Evolutionary conservation across 345 rosid species (phyloP).

Genomic region (Hevea brasiliensis): DNA sequence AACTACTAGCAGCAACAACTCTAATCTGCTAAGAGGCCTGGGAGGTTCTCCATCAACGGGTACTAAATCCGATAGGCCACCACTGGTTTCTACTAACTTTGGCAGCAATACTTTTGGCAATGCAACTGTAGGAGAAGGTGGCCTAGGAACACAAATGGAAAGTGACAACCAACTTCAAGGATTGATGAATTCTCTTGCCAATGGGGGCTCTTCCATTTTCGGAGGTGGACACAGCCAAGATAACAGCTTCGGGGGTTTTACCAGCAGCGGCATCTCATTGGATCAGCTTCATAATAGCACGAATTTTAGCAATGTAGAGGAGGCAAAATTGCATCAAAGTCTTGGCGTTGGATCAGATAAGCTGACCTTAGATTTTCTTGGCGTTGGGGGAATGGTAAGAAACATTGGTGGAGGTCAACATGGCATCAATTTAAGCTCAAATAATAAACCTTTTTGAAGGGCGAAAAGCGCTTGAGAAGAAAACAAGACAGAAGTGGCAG

Average conservation of each 20-base stretch:
- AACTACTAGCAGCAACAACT: slow-evolving; percentile 10
- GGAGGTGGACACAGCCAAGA: slow-evolving; percentile 17
- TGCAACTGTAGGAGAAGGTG: background rate
- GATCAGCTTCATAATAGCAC: slow-evolving; percentile 5
- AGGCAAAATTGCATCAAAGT: slow-evolving; percentile 18
- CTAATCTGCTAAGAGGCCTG: slow-evolving; percentile 19
- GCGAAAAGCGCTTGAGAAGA: background rate
- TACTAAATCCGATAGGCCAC: slow-evolving; percentile 12
- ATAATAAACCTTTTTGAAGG: slow-evolving; percentile 27
- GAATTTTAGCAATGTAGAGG: slow-evolving; percentile 7
- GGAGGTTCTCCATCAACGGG: slow-evolving; percentile 11
- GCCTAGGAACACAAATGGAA: slow-evolving; percentile 14
- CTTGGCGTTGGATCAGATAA: slow-evolving; percentile 15
- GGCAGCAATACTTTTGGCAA: slow-evolving; percentile 11
- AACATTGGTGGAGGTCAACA: slow-evolving; percentile 34
- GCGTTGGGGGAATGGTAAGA: slow-evolving; percentile 30
- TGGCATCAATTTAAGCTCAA: slow-evolving; percentile 24
- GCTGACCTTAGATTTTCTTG: slow-evolving; percentile 26
- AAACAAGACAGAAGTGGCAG: background rate
- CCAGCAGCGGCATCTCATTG: slow-evolving; percentile 2
- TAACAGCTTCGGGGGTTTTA: slow-evolving; percentile 11
- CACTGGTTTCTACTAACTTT: slow-evolving; percentile 13
- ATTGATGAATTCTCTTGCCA: slow-evolving; percentile 26
- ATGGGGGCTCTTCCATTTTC: slow-evolving; percentile 17
- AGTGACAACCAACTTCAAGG: slow-evolving; percentile 27